Evolutionary conservation across 768 basidiomycete genomes (phyloP).

Genomic region (Boletus fagicola): DNA sequence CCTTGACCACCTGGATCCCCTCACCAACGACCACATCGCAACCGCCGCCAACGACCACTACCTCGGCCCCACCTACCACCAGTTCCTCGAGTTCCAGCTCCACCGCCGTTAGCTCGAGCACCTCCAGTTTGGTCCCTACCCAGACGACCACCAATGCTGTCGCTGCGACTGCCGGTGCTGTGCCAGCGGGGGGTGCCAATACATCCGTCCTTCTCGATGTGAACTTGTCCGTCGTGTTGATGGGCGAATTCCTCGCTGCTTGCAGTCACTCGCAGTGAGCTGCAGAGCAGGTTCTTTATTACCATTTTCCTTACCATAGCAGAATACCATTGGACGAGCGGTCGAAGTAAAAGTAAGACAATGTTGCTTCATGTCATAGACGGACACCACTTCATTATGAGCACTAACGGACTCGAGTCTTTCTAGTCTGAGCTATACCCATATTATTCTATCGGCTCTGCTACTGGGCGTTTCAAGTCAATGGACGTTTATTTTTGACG

Average conservation of each 20-base stretch:
- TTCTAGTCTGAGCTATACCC: conserved; percentile 28
- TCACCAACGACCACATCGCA: conserved; percentile 24
- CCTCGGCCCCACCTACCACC: conserved; percentile 11
- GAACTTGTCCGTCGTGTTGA: conserved; percentile 16
- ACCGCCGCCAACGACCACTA: conserved; percentile 26
- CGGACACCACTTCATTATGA: conserved; percentile 15
- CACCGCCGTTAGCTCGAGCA: conserved; percentile 8
- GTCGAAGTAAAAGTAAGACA: conserved; percentile 18
- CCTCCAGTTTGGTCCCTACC: conserved; percentile 25
- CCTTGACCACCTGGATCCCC: conserved; percentile 23
- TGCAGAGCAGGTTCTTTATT: conserved; percentile 10
- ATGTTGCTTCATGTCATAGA: conserved; percentile 17
- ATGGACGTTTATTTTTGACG: conserved; percentile 5
- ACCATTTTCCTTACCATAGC: conserved; percentile 1
- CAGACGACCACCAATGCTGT: conserved; percentile 18
- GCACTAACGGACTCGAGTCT: conserved; percentile 20
- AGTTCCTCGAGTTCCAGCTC: conserved; percentile 15
- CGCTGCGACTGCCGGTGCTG: conserved; percentile 12
- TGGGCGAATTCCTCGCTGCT: conserved; percentile 20
- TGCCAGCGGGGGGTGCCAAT: not conserved
- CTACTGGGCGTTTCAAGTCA: conserved; percentile 2
- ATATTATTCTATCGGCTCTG: conserved; percentile 17
- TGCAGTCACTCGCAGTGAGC: conserved; percentile 10
- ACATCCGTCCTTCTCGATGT: conserved; percentile 17
- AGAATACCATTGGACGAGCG: not conserved